Base-by-base conservation (phyloP, 2,329 filamentous ascomycete species). In the Pseudofabraea citricarpa region DNA sequence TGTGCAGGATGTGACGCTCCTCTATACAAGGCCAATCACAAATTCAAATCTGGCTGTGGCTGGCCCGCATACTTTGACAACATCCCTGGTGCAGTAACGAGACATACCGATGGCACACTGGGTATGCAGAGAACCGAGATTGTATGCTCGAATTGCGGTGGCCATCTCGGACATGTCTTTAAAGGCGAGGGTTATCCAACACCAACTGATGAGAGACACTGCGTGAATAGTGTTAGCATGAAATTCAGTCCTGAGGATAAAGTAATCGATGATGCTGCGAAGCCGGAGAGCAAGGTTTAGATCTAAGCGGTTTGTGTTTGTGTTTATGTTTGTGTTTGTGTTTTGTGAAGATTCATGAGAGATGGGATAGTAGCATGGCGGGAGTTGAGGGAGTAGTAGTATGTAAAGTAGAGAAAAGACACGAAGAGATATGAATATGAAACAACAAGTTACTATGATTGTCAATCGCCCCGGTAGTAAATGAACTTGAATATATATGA, bases 31-130 rank as follows among this genome's bases (percentile, higher is more conserved):
- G 90, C 93, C 21, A 77, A 77, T 50, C 90, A 95, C 69, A 98
- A 98, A 67, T 98, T 98, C 77, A 87, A 87, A 66, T 94, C 87
- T 15, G 89, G 90, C 32, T 98, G 93, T 67, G 93, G 93, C 48
- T 98, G 93, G 93, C 93, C 93, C 1, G 93, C 93, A 10, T 98
- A 97, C 69, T 98, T 91, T 63, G 93, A 98, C 67, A 91, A 85
- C 53, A 80, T 98, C 40, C 91, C 93, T 0, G 90, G 90, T 2
- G 91, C 91, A 1, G 89, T 98, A 10, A 87, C 80, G 26, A 75
- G 91, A 49, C 85, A 91, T 59, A 80, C 81, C 51, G 93, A 98
- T 65, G 71, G 68, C 37, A 73, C 81, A 0, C 76, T 90, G 40
- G 91, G 91, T 36, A 95, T 95, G 87, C 63, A 74, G 60, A 75